Conservation (phyloP, 169 alveolate genomes). For the Plasmodium inui region DNA sequence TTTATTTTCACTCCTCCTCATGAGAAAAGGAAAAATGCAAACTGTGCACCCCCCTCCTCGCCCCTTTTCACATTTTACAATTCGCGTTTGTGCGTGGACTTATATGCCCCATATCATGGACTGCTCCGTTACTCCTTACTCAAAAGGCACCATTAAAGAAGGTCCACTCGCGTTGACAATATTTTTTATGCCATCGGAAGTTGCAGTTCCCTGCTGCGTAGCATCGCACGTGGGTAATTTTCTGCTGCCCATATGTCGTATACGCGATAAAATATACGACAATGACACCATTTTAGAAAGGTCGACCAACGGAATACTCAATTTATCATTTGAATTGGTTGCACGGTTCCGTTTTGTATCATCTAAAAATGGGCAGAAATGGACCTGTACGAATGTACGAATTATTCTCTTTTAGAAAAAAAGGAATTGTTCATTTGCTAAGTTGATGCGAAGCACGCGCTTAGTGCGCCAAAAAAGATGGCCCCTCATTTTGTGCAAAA, state of each 20-base stretch:
- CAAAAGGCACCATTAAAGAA: not conserved
- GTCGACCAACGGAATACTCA: not conserved
- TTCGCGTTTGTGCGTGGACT: not conserved
- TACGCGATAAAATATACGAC: not conserved
- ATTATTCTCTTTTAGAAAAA: too few species aligned
- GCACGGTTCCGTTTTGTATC: not conserved
- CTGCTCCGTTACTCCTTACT: not conserved
- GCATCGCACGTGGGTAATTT: not conserved
- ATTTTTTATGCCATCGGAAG: not conserved
- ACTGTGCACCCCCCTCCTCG: not conserved
- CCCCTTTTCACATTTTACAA: not conserved
- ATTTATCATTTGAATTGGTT: not conserved
- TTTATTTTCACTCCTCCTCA: not conserved
- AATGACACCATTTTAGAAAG: not conserved
- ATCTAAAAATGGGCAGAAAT: not conserved
- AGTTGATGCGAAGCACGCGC: not conserved
- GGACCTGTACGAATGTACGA: not conserved
- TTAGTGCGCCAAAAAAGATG: not conserved
- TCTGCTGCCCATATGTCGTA: not conserved
- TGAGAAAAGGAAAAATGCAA: not conserved
- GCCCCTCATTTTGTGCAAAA: not conserved
- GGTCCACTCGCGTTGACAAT: not conserved
- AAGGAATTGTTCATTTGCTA: not conserved
- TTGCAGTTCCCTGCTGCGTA: not conserved
- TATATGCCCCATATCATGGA: not conserved